phyloP scores from a whole-genome alignment of 345 rosid species.

The Aurinia saxatilis region DNA sequence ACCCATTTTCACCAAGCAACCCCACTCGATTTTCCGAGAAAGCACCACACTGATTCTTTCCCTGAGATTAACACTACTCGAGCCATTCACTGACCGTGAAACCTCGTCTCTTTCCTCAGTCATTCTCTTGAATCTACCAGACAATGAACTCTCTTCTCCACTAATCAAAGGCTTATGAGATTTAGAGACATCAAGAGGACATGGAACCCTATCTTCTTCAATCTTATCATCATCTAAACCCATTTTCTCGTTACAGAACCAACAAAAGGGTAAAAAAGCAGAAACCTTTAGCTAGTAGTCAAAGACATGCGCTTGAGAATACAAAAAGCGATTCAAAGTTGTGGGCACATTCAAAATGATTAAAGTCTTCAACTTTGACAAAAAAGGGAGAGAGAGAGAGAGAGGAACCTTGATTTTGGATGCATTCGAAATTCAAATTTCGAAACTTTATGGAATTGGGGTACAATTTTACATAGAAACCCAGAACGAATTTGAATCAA shows the following conservation, averaged over 20 bases:
- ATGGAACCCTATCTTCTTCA: slow-evolving; percentile 24
- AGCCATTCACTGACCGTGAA: slow-evolving; percentile 50
- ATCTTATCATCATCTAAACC: slow-evolving; percentile 32
- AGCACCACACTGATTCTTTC: slow-evolving; percentile 46
- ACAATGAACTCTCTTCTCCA: slow-evolving; percentile 23
- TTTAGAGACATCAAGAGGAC: slow-evolving; percentile 30
- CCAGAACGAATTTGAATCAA: slow-evolving; percentile 2
- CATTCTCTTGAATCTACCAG: slow-evolving; percentile 40
- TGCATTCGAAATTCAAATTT: neutral
- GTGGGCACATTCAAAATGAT: slow-evolving; percentile 4
- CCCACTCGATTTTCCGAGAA: slow-evolving; percentile 60
- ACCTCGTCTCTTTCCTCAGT: slow-evolving; percentile 55
- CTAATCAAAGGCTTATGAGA: slow-evolving; percentile 35
- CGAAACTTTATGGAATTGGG: neutral
- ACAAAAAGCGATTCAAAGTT: slow-evolving; percentile 9
- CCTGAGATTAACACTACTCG: slow-evolving; percentile 36
- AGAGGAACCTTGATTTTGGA: neutral
- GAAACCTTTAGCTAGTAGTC: slow-evolving; percentile 7
- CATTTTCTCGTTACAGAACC: slow-evolving; percentile 28
- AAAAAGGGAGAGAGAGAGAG: neutral
- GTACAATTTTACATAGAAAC: neutral
- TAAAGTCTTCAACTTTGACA: slow-evolving; percentile 21
- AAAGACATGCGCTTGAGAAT: slow-evolving; percentile 22
- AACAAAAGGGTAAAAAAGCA: neutral
- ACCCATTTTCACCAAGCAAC: slow-evolving; percentile 36